Percentiles rank a stretch among this genome's conserved stretches.
phyloP scores from a whole-genome alignment of 139 green algal genomes.

The Volvox reticuliferus region DNA sequence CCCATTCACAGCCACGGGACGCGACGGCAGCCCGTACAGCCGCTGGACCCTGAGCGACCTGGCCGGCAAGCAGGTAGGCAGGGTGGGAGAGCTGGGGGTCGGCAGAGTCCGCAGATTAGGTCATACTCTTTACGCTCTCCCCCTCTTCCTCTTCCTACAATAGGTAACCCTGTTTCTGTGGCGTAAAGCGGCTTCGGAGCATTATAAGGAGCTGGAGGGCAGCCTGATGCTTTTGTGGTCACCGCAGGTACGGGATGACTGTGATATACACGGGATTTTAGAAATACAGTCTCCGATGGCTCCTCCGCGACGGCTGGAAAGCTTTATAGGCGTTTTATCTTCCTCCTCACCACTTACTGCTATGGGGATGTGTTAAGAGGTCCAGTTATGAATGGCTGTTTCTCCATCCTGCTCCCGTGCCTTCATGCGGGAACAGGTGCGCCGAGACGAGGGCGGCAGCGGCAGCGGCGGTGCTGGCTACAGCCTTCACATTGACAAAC shows the following conservation, averaged over 20 bases:
- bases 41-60: conserved; percentile 43
- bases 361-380: too few relatives aligned
- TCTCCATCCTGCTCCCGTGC: too few relatives aligned
- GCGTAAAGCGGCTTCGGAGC: conserved; percentile 41
- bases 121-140: not conserved
- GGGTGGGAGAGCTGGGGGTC: not conserved
- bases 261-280: too few relatives aligned
- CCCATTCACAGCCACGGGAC: conserved; percentile 18
- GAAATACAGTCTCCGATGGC: too few relatives aligned
- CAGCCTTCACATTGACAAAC: conserved; percentile 52
- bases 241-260: conserved; percentile 21
- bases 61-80: conserved; percentile 39
- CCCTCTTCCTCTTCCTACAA: not conserved
- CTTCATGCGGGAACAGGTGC: not conserved
- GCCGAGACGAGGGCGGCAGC: conserved; percentile 39
- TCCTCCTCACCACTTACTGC: too few relatives aligned
- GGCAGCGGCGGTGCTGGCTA: conserved; percentile 9
- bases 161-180: conserved; percentile 46
- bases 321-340: too few relatives aligned
- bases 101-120: not conserved
- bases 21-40: conserved; percentile 27
- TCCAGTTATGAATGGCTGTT: not conserved
- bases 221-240: conserved; percentile 51
- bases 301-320: too few relatives aligned
- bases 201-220: conserved; percentile 58